Conservation (phyloP, 371 early-diverging fungal species). For the Vittaforma corneae region DNA sequence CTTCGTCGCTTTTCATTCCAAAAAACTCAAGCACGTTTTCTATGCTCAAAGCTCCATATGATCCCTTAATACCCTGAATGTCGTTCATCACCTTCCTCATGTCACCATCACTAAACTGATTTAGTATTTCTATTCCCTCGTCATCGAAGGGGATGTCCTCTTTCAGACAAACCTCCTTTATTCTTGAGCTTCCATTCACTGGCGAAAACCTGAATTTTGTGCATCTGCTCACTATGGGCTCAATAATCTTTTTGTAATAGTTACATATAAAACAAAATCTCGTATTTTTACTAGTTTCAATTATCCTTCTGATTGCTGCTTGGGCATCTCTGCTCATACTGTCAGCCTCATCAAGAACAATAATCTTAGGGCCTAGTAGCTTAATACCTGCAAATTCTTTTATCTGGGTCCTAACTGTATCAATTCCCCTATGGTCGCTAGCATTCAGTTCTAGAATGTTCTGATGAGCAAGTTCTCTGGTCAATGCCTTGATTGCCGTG, state of each 20-base stretch:
- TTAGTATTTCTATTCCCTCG: slow-evolving; percentile 68
- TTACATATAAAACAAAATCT: slow-evolving; percentile 95
- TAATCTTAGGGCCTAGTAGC: slow-evolving; percentile 78
- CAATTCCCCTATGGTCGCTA: slow-evolving; percentile 93
- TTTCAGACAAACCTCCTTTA: slow-evolving; percentile 49
- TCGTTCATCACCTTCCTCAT: slow-evolving; percentile 84
- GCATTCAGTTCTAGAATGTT: slow-evolving; percentile 93
- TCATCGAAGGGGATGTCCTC: slow-evolving; percentile 61
- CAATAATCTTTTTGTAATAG: slow-evolving; percentile 88
- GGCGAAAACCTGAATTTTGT: slow-evolving; percentile 90
- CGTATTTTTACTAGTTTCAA: slow-evolving; percentile 87
- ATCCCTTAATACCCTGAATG: slow-evolving; percentile 49
- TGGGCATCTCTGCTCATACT: slow-evolving; percentile 95
- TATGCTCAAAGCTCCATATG: slow-evolving; percentile 22
- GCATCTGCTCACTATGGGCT: slow-evolving; percentile 91
- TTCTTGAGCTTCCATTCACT: slow-evolving; percentile 68
- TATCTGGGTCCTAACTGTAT: slow-evolving; percentile 80
- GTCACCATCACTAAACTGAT: slow-evolving; percentile 73
- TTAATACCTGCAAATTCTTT: slow-evolving; percentile 79
- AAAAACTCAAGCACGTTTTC: slow-evolving; percentile 40
- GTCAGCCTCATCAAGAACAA: slow-evolving; percentile 97
- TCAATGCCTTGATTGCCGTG: slow-evolving; percentile 78
- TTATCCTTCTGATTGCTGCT: slow-evolving; percentile 86
- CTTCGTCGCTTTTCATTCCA: slow-evolving; percentile 14
- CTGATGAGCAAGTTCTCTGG: slow-evolving; percentile 66